Evolutionary conservation across 805 yeast genomes (phyloP), one percentile per base, ranked within the genome.

Genomic region (Candida rishiriensis): DNA sequence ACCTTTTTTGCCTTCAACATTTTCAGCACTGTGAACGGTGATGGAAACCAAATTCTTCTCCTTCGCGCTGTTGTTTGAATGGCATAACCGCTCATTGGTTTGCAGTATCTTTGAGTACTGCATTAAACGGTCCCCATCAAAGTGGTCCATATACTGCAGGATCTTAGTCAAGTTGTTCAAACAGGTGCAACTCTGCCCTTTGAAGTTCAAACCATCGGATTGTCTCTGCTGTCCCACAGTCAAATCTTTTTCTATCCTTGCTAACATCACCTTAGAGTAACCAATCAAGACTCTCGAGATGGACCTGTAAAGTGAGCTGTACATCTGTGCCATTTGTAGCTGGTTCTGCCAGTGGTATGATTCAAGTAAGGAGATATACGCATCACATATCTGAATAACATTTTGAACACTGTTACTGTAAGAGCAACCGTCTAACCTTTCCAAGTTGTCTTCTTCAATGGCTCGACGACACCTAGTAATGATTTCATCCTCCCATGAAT

Each of bases 261-360:
- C 35, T 9, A 52, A 46, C 63, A 61, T 60, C 11, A 59, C 56
- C 29, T 65, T 60, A 1, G 82, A 69, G 57, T 86, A 81, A 31
- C 60, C 60, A 29, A 77, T 69, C 6, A 84, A 61, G 0, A 85
- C 79, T 34, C 76, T 79, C 1, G 90, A 79, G 13, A 88, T 75
- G 16, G 81, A 72, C 48, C 78, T 80, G 49, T 85, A 71, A 18
- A 88, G 59, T 2, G 69, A 60, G 0, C 93, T 83, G 42, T 79
- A 74, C 2, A 85, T 56, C 48, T 72, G 70, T 0, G 95, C 84
- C 15, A 75, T 60, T 52, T 88, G 90, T 41, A 68, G 70, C 39
- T 72, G 74, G 56, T 85, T 72, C 13, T 66, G 63, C 97, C 97
- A 90, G 1, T 75, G 67, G 36, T 87, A 72, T 3, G 71, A 72